Evolutionary conservation across 1,284 basidiomycete species (phyloP), one percentile per base, ranked within the genome.

Genomic region (Cryptococcus sp.): DNA sequence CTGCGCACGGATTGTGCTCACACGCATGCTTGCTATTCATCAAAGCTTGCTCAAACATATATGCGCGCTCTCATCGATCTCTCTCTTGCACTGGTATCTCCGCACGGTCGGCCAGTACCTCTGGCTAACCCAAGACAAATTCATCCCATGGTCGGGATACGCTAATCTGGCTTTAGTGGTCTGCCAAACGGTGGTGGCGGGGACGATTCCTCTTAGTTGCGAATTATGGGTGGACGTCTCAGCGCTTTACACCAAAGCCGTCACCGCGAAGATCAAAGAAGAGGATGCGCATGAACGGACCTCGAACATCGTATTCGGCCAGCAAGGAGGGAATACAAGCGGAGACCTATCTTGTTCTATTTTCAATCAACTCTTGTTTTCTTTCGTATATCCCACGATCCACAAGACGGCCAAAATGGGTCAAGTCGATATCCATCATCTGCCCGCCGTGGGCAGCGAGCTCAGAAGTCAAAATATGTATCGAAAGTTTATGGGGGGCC

Each of bases 381-480:
- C 83, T 13, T 92, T 89, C 72, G 89, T 87, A 23, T 89, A 87
- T 6, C 87, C 87, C 62, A 87, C 91, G 13, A 85, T 92, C 54
- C 85, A 85, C 83, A 84, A 90, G 43, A 89, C 88, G 6, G 84
- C 89, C 70, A 81, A 80, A 5, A 81, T 87, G 10, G 81, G 83
- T 58, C 87, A 84, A 60, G 81, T 92, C 38, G 89, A 93, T 67
- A 88, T 91, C 25, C 87, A 85, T 44, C 90, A 93, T 72, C 77
- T 93, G 44, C 91, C 91, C 1, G 86, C 91, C 55, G 81, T 90
- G 5, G 84, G 86, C 0, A 84, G 81, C 0, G 76, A 83, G 63
- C 86, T 90, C 83, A 52, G 67, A 13, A 62, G 68, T 5, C 68
- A 73, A 50, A 61, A 64, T 46, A 60, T 69, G 19, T 62, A 70